Evolutionary conservation across 371 early-diverging fungal species (phyloP), one percentile per base, ranked within the genome.

Genomic region (Parasitella parasitica): DNA sequence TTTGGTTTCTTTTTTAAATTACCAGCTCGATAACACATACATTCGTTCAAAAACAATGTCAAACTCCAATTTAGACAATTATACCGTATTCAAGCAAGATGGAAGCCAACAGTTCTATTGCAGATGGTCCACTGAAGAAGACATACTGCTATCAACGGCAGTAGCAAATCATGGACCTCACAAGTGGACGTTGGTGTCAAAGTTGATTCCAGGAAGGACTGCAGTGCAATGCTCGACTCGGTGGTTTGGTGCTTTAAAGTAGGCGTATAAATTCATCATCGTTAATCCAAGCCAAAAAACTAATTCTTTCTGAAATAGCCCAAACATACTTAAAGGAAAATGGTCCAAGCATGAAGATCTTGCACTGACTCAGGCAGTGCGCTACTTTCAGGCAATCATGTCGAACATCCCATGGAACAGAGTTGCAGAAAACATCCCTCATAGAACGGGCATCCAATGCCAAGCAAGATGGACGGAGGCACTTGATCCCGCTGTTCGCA

Each of bases 401-500:
- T 46, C 54, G 6, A 46, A 24, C 4, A 26, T 67, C 16, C 69
- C 69, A 11, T 69, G 69, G 69, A 64, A 43, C 16, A 54, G 28
- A 38, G 57, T 69, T 13, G 61, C 69, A 22, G 61, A 61, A 32
- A 54, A 57, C 13, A 64, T 69, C 9, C 61, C 59, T 0, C 18
- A 77, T 15, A 61, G 88, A 36, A 82, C 78, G 0, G 81, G 78
- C 1, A 74, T 76, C 12, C 88, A 87, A 61, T 86, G 86, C 2
- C 85, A 85, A 48, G 86, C 88, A 6, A 71, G 86, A 18, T 87
- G 85, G 77, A 76, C 78, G 0, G 88, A 87, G 58, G 79, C 86
- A 6, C 52, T 87, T 4, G 86, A 87, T 53, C 88, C 88, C 0
- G 54, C 35, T 20, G 75, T 83, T 20, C 71, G 80, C 3, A 82